Evolutionary conservation across 2,329 filamentous ascomycete genomes (phyloP).

Genomic region (Fusarium pseudocircinatum): DNA sequence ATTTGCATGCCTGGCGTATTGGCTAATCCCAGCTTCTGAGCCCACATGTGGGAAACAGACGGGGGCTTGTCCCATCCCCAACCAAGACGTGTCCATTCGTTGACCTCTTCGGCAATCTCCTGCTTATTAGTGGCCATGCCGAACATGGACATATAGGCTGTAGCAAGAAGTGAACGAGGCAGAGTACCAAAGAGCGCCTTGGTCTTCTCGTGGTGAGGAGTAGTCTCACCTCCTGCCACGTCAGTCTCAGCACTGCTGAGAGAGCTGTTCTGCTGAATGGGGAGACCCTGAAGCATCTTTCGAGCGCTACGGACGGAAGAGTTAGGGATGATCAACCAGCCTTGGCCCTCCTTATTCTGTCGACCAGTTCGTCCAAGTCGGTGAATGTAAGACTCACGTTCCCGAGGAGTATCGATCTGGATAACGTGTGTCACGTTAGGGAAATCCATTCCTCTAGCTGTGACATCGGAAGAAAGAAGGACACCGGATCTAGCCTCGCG

Average conservation of each 20-base stretch:
- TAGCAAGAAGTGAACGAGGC: conserved; percentile 45
- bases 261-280: conserved; percentile 64
- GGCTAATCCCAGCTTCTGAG: conserved; percentile 46
- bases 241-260: conserved; percentile 64
- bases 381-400: conserved; percentile 79
- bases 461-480: conserved; percentile 82
- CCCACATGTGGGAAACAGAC: conserved; percentile 41
- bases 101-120: conserved; percentile 59
- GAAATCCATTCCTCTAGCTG: conserved; percentile 85
- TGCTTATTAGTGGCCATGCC: conserved; percentile 58
- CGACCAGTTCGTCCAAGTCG: conserved; percentile 80
- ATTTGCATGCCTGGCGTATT: conserved; percentile 49
- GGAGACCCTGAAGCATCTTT: conserved; percentile 65
- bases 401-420: conserved; percentile 72
- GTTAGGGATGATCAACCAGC: conserved; percentile 71
- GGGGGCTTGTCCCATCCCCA: conserved; percentile 65
- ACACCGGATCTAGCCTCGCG: conserved; percentile 69
- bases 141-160: conserved; percentile 67
- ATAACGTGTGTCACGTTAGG: conserved; percentile 83
- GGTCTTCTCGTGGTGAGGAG: conserved; percentile 58
- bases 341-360: conserved; percentile 77
- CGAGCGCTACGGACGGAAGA: conserved; percentile 61
- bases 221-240: conserved; percentile 57
- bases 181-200: conserved; percentile 55
- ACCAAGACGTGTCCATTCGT: conserved; percentile 60